These are phyloP conservation scores for Gelatoporia subvermispora DNA, from an alignment of 768 basidiomycete species.

Conservation along the genomic window DNA sequence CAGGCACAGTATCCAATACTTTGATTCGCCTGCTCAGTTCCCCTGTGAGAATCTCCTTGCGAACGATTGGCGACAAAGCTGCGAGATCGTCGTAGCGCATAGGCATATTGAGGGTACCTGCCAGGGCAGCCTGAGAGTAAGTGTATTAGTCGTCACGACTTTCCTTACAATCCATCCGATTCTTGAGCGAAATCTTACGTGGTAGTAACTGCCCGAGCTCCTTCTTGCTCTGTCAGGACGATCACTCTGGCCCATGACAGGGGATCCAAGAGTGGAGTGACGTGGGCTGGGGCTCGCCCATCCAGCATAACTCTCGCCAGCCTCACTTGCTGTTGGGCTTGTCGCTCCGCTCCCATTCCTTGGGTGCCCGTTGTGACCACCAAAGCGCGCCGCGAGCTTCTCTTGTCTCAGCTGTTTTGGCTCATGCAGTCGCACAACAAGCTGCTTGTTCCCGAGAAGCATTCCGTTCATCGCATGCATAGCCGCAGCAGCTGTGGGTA, in stretches of 20 bases:
- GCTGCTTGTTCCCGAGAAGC: slow-evolving; percentile 64
- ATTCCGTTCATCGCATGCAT: slow-evolving; percentile 79
- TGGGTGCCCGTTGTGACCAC: slow-evolving; percentile 71
- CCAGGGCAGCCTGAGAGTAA: slow-evolving; percentile 61
- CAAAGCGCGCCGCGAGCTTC: slow-evolving; percentile 80
- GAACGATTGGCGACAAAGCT: slow-evolving; percentile 78
- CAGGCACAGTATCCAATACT: slow-evolving; percentile 45
- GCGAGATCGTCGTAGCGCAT: slow-evolving; percentile 87
- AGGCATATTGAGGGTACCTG: slow-evolving; percentile 74
- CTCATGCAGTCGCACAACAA: slow-evolving; percentile 86
- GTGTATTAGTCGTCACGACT: not conserved
- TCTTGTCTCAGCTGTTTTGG: slow-evolving; percentile 89
- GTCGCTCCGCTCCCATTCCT: slow-evolving; percentile 79
- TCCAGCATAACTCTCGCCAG: slow-evolving; percentile 67
- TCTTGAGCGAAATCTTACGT: slow-evolving; percentile 39
- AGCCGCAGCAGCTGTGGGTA: slow-evolving; percentile 56
- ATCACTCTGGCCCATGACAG: slow-evolving; percentile 46
- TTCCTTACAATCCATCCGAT: not conserved
- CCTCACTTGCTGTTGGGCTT: slow-evolving; percentile 79
- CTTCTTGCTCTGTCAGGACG: slow-evolving; percentile 64
- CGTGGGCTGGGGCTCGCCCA: slow-evolving; percentile 71
- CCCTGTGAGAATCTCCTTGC: slow-evolving; percentile 80
- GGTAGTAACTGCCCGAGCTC: slow-evolving; percentile 84
- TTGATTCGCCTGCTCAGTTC: slow-evolving; percentile 76
- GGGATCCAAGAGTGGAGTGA: slow-evolving; percentile 49